Base-by-base conservation (phyloP, 495 filamentous ascomycete genomes). In the Collariella sp. region DNA sequence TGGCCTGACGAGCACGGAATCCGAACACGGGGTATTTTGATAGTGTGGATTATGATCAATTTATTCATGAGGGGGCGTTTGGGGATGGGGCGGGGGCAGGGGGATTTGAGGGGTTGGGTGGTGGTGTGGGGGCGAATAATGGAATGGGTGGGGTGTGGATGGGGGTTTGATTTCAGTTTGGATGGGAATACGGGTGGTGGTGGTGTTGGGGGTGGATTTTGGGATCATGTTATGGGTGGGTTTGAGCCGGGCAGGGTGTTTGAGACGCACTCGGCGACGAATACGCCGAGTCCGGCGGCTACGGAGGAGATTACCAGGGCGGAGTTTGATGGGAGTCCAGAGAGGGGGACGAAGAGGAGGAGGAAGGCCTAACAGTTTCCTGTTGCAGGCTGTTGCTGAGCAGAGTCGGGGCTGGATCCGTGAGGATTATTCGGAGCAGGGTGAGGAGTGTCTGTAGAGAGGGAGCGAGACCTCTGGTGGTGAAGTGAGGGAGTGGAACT, bases 1-100 rank as follows among this genome's bases (percentile, higher is more conserved):
- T 1, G 89, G 88, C 10, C 65, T 94, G 74, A 74, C 26, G 72
- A 76, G 7, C 58, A 67, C 13, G 75, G 72, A 73, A 70, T 26
- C 50, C 61, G 13, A 68, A 63, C 50, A 56, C 58, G 13, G 51
- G 50, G 53, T 78, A 75, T 56, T 78, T 76, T 40, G 71, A 71
- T 49, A 66, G 67, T 33, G 67, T 86, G 40, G 85, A 88, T 58
- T 72, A 88, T 1, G 86, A 87, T 62, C 77, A 85, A 57, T 86
- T 82, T 58, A 79, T 89, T 56, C 82, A 86, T 60, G 72, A 73
- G 31, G 76, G 67, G 34, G 83, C 83, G 23, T 88, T 85, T 58
- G 77, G 78, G 3, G 60, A 67, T 18, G 42, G 45, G 34, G n/a
- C n/a, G n/a, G n/a, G n/a, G n/a, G n/a, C n/a, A n/a, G 12, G 13